These are phyloP conservation scores for Lipomyces yamanashiensis DNA, from an alignment of 805 yeast genomes.

Conservation along the genomic window DNA sequence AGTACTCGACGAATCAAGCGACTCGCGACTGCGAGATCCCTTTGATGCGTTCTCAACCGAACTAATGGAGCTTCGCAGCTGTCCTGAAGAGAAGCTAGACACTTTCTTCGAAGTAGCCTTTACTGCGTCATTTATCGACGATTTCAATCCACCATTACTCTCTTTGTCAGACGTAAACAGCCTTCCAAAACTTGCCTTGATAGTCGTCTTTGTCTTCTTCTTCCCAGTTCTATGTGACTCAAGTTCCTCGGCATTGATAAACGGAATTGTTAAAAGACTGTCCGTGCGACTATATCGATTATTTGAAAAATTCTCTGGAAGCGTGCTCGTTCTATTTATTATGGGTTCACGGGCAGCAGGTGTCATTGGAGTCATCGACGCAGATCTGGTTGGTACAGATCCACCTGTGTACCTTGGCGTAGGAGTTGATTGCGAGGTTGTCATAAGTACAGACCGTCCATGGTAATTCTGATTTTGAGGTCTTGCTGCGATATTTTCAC, in stretches of 20 bases:
- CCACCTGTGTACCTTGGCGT: background rate
- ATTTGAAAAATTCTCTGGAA: slow-evolving; percentile 4
- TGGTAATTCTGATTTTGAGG: no score
- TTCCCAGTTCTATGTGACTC: slow-evolving; percentile 1
- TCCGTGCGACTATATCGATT: slow-evolving; percentile 15
- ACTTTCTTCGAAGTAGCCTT: slow-evolving; percentile 3
- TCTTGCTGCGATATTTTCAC: background rate
- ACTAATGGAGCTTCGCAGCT: background rate
- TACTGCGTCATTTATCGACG: slow-evolving; percentile 9
- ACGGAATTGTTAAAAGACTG: slow-evolving; percentile 14
- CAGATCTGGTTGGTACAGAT: background rate
- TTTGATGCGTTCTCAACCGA: background rate
- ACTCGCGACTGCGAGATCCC: background rate
- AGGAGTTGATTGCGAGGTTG: no score
- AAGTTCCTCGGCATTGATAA: background rate
- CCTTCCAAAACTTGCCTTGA: slow-evolving; percentile 26
- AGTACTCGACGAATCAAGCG: slow-evolving; percentile 2
- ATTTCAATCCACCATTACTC: background rate
- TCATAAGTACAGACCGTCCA: no score
- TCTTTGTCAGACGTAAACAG: slow-evolving; percentile 22
- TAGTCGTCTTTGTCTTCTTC: slow-evolving; percentile 9
- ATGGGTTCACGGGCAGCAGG: background rate
- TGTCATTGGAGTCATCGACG: background rate
- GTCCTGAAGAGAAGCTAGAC: background rate
- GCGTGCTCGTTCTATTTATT: slow-evolving; percentile 2